Base-by-base conservation (phyloP, 768 basidiomycete genomes). In the Podaxis sp. region DNA sequence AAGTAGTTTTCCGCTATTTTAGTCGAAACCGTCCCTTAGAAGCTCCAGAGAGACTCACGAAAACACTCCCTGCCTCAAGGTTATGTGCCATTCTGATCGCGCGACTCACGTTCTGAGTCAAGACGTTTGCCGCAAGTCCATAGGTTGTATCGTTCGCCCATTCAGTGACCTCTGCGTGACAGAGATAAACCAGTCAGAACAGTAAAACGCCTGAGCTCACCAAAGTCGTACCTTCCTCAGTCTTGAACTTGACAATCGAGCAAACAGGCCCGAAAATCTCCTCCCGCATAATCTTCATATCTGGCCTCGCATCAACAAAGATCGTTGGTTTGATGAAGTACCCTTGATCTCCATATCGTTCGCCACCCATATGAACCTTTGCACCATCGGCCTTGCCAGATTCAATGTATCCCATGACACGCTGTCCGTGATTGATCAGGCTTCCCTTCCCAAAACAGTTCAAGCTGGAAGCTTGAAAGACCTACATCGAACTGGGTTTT, bases 251-350 rank as follows among this genome's bases (percentile, higher is more conserved):
- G 77, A 87, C 82, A 38, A 94, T 76, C 27, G 88, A 90, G 60
- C 65, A 63, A 8, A 66, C 65, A 55, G 65, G 65, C 3, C 63
- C 66, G 38, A 66, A 66, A n/a, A 66, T 66, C 38, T 66, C 66
- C 68, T 90, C 88, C 59, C 72, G 72, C 12, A 90, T 87, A 59
- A 93, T 91, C 73, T 83, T 86, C 89, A 92, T 92, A 43, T 86
- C 82, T 2, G 83, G 80, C 49, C 73, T 82, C 12, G 81, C 80
- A 67, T 92, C 78, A 17, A 87, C 84, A 75, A 93, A 89, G 68
- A 93, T 82, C 4, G 93, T 94, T 0, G 89, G 93, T 65, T 78
- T 61, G 70, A 94, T 84, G 73, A 87, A 94, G 78, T 80, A 93
- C 0, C 80, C 80, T 59, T 71, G 66, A 1, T 61, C 60, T 22